Evolutionary conservation across 2,329 filamentous ascomycete genomes (phyloP), one percentile per base, ranked within the genome.

Genomic region (Colletotrichum sp.): DNA sequence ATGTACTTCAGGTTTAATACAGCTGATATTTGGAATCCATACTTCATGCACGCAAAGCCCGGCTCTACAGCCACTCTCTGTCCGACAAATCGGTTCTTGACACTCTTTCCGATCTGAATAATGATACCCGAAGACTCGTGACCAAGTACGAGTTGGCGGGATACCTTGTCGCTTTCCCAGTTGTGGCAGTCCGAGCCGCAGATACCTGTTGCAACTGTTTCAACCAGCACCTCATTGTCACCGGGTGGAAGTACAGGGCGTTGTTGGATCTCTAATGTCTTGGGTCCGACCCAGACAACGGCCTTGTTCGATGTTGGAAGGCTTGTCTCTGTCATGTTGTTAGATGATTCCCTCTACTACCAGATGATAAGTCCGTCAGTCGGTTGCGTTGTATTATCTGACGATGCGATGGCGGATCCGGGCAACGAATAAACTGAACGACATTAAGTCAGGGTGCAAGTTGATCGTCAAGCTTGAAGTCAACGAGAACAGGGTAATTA

Each of bases 51-150:
- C 0, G 54, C 54, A 0, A 57, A 57, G 6, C 54, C 54, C 0
- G 54, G 54, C 15, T 57, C 54, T 12, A 57, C 54, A 18, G 54
- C 54, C 8, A 57, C 54, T 57, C 54, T 57, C 27, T 57, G 54
- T 12, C 54, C 54, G 15, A 57, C 24, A 4, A 57, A 57, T 8
- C 54, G 54, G 9, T 29, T 16, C 13, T 24, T 29, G 15, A 57
- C 54, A 29, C 24, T 6, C 16, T 18, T 29, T 24, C 54, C 54
- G 24, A 1, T 4, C 1, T 57, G 13, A 0, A 57, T 29, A 27
- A 57, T 57, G 54, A 57, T 2, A 57, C 92, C 92, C 4, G 90
- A 86, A 57, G 91, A 93, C 81, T 94, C 92, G 81, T 94, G 92
- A 76, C 92, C 92, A 7, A 79, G 73, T 7, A 79, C 74, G 2